Base-by-base conservation (phyloP, 73 alveolate genomes). In the Paraurostyla sp. region DNA sequence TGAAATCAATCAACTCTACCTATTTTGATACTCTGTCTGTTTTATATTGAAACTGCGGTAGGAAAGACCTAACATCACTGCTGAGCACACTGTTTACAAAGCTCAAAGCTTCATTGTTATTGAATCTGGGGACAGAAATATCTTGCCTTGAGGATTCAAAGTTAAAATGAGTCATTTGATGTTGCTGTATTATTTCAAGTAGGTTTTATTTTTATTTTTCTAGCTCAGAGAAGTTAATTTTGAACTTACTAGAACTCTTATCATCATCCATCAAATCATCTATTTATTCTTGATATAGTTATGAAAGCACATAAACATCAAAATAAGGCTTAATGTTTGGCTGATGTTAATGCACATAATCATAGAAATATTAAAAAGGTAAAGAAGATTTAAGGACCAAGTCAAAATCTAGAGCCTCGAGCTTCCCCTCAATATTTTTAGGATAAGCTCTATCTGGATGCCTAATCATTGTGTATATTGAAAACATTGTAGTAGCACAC, bases 391-490 rank as follows among this genome's bases (percentile, higher is more conserved):
- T 16, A 15, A 69, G 69, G 23, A 69, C 84, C 27, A 69, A 40
- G 63, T 69, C 84, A 36, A 69, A 69, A 23, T 69, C 84, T 7
- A 69, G 38, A 16, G 84, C 84, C 35, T 69, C 84, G 6, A 38
- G 41, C 63, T 69, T 69, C 9, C 59, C 65, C 38, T 69, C 84
- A n/a, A 69, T 69, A 41, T 13, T 40, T 36, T 40, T 69, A 13
- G 84, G 84, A 43, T 69, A 69, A 3, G 63, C 59, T 38, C 63
- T 38, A 23, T 69, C 84, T n/a, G 84, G 84, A 40, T 69, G 84
- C 23, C 84, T 38, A 6, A 41, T 3, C 63, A 69, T 69, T n/a
- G 84, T 69, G 63, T 69, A 41, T 7, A 69, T 41, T 2, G 84
- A 69, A 32, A 69, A 43, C 84, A 69, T 69, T 7, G 84, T 69